Percentiles rank a stretch among this genome's conserved stretches.
Evolutionary conservation across 345 rosid genomes (phyloP).

Genomic region (Arabis hirsuta): DNA sequence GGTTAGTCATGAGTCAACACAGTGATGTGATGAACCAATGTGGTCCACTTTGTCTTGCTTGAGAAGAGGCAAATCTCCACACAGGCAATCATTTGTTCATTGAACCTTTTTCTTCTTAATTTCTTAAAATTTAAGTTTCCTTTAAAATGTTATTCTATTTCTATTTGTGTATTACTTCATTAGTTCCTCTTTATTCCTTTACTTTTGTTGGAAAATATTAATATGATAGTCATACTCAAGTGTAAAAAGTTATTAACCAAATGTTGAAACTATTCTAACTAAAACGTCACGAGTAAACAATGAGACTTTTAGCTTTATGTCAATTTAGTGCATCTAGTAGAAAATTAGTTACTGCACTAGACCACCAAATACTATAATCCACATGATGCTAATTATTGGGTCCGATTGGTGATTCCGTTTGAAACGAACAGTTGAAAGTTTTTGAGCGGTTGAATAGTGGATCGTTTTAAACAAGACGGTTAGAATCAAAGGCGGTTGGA

Average conservation of each 20-base stretch:
- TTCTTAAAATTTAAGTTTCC: constrained; percentile 39
- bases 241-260: constrained; percentile 14
- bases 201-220: neutral
- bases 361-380: constrained; percentile 15
- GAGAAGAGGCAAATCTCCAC: constrained; percentile 33
- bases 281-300: neutral
- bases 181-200: constrained; percentile 12
- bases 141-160: constrained; percentile 20
- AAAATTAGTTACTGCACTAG: constrained; percentile 12
- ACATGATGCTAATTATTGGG: neutral
- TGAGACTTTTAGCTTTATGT: constrained; percentile 8
- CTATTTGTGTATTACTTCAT: constrained; percentile 8
- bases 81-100: constrained; percentile 36
- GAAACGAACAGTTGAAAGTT: no score
- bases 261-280: neutral
- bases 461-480: no score
- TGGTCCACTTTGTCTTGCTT: constrained; percentile 40
- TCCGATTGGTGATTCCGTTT: no score
- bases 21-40: constrained; percentile 18
- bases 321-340: neutral
- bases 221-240: neutral
- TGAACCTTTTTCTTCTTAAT: constrained; percentile 21
- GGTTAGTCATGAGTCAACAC: constrained; percentile 5
- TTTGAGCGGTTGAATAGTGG: no score
- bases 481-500: no score